A percentile compares a stretch with the other conserved stretches of the same genome.
Evolutionary conservation across 1,284 basidiomycete genomes (phyloP).

Genomic region (Sphagnurus paluster): DNA sequence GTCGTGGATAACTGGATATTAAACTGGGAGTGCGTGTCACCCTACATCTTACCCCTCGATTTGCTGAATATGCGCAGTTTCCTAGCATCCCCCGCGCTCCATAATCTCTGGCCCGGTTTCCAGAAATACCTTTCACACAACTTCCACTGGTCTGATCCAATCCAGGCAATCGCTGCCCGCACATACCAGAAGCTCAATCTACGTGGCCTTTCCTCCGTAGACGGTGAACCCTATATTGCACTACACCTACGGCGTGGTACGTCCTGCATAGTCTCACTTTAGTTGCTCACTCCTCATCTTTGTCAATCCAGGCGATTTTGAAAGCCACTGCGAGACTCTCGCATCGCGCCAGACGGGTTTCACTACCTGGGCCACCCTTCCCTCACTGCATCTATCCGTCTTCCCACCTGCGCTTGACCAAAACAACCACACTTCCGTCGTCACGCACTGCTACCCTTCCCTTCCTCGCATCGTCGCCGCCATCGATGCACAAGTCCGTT

Average conservation of each 20-base stretch:
- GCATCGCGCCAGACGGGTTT: constrained; percentile 34
- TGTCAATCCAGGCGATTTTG: constrained; percentile 39
- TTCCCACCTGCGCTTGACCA: constrained; percentile 34
- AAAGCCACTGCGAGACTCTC: constrained; percentile 37
- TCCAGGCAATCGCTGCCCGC: constrained; percentile 32
- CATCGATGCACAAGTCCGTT: constrained; percentile 33
- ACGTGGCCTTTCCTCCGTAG: constrained; percentile 19
- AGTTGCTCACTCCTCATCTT: neutral
- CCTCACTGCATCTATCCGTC: constrained; percentile 28
- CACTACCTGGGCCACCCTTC: constrained; percentile 48
- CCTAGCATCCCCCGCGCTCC: constrained; percentile 37
- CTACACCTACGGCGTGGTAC: constrained; percentile 42
- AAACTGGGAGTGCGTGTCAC: constrained; percentile 36
- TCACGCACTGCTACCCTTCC: constrained; percentile 43
- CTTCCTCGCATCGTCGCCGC: constrained; percentile 39
- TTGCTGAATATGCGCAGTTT: constrained; percentile 27
- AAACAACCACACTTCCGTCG: constrained; percentile 33
- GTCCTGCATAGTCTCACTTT: constrained; percentile 1
- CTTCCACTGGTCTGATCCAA: constrained; percentile 40
- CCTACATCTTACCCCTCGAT: neutral
- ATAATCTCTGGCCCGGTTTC: constrained; percentile 40
- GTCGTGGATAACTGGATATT: constrained; percentile 43
- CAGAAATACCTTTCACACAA: constrained; percentile 36
- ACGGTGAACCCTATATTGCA: constrained; percentile 40
- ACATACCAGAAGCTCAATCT: constrained; percentile 32